Evolutionary conservation across 345 rosid genomes (phyloP).

Genomic region (Conringia planisiliqua): DNA sequence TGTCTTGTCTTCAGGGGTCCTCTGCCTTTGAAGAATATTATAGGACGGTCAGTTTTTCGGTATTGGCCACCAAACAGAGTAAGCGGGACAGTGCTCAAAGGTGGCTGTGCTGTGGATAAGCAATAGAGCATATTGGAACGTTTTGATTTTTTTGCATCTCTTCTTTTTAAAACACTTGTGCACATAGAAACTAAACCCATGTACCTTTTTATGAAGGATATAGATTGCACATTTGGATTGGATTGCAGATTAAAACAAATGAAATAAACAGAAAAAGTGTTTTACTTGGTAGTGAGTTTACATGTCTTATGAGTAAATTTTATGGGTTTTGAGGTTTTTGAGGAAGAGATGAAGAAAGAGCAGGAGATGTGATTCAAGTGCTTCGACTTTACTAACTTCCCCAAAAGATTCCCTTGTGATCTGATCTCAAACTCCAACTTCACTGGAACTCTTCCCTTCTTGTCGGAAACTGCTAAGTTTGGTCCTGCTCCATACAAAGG

Average conservation of each 20-base stretch:
- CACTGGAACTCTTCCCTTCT: constrained; percentile 50
- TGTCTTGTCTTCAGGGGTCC: constrained; percentile 64
- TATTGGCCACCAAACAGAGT: constrained; percentile 94
- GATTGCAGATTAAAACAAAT: background rate
- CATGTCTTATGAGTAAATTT: constrained; percentile 43
- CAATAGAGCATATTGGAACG: constrained; percentile 33
- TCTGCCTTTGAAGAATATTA: constrained; percentile 82
- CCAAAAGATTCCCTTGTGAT: constrained; percentile 72
- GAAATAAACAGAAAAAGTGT: background rate
- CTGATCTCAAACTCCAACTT: constrained; percentile 53
- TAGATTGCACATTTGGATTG: background rate
- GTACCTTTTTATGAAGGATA: background rate
- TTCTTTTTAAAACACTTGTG: constrained; percentile 1
- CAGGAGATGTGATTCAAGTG: constrained; percentile 51
- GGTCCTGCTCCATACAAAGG: constrained; percentile 87
- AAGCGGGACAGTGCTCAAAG: constrained; percentile 59
- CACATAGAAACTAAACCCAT: background rate
- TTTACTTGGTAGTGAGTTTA: constrained; percentile 29
- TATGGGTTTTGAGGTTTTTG: constrained; percentile 43
- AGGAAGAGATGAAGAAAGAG: constrained; percentile 52
- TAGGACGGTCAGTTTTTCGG: constrained; percentile 85
- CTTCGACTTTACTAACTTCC: constrained; percentile 64
- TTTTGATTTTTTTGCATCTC: constrained; percentile 10
- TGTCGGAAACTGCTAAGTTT: constrained; percentile 37
- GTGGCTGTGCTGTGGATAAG: constrained; percentile 64